phyloP scores from a whole-genome alignment of 345 rosid species.

The Ailanthus altissimus region DNA sequence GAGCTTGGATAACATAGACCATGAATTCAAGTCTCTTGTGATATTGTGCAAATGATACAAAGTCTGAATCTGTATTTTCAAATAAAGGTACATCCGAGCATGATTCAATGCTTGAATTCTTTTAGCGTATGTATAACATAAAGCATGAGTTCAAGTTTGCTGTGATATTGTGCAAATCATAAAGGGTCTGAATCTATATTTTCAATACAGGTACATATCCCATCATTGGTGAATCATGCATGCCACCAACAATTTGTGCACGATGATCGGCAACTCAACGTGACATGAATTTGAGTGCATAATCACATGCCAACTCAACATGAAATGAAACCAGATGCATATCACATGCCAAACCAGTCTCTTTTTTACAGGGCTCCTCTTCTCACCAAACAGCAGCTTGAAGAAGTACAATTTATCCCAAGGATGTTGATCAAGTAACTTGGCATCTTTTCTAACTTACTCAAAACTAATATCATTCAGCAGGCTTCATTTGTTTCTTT shows the following conservation, averaged over 20 bases:
- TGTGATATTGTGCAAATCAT: too few species aligned
- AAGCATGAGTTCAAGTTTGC: too few species aligned
- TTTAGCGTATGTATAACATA: too few species aligned
- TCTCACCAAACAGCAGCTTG: too few species aligned
- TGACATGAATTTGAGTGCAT: neutral
- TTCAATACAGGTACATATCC: neutral
- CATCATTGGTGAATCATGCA: neutral
- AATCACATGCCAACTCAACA: too few species aligned
- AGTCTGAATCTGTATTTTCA: neutral
- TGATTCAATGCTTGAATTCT: too few species aligned
- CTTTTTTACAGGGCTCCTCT: too few species aligned
- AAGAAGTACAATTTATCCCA: neutral
- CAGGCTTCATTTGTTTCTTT: neutral
- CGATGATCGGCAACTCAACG: neutral
- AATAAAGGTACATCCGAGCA: too few species aligned
- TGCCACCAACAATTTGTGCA: neutral
- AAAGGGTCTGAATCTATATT: too few species aligned
- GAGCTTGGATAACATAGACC: neutral
- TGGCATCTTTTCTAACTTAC: too few species aligned
- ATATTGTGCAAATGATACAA: neutral
- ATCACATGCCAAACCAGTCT: neutral
- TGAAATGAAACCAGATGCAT: too few species aligned
- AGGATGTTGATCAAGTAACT: neutral
- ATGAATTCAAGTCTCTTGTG: neutral
- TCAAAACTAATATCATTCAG: neutral